Evolutionary conservation across 2,329 filamentous ascomycete species (phyloP).

Genomic region (Fusarium sp.): DNA sequence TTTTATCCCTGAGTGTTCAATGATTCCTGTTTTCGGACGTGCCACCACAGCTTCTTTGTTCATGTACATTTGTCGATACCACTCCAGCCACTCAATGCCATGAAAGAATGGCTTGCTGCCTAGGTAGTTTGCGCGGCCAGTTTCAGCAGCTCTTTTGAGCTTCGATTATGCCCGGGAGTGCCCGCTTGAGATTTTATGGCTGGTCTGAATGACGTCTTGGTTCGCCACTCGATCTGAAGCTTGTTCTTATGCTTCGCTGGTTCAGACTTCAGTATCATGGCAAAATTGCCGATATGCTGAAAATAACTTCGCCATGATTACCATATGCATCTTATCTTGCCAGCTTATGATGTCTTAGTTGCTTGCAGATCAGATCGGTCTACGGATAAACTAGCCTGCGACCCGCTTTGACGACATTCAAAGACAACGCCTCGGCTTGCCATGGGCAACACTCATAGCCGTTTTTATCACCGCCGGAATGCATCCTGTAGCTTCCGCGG

Average conservation of each 20-base stretch:
- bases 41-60: conserved; percentile 21
- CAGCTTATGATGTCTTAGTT: conserved; percentile 3
- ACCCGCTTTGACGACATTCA: not conserved
- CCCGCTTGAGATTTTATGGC: conserved; percentile 18
- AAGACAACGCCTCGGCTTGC: not conserved
- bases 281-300: conserved; percentile 3
- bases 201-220: conserved; percentile 2
- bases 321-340: not conserved
- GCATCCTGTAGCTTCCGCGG: conserved; percentile 24
- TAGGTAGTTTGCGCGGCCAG: not conserved
- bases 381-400: not conserved
- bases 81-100: conserved; percentile 8
- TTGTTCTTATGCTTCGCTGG: conserved; percentile 6
- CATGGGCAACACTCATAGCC: conserved; percentile 4
- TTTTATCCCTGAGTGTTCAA: not conserved
- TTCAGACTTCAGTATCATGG: not conserved
- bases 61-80: not conserved
- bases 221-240: conserved; percentile 5
- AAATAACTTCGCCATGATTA: conserved; percentile 19
- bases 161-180: conserved; percentile 8
- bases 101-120: conserved; percentile 14
- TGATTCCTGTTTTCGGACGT: conserved; percentile 23
- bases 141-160: conserved; percentile 5
- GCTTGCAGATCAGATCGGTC: conserved; percentile 21
- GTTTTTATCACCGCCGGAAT: conserved; percentile 20